Evolutionary conservation across 345 rosid species (phyloP), one percentile per base, ranked within the genome.

Genomic region (Pistacia atlantica): DNA sequence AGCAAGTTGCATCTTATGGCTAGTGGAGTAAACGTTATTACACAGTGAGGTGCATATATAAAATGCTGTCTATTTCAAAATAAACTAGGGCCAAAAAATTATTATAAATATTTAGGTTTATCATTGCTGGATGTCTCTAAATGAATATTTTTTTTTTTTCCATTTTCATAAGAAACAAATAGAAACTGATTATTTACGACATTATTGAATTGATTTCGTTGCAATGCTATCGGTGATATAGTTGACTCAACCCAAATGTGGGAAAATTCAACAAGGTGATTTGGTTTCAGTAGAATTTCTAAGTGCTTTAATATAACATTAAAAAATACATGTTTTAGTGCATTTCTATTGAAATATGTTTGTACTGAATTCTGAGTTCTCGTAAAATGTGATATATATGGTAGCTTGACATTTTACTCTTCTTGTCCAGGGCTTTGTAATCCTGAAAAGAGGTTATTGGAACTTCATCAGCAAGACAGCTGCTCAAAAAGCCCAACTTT

Each of bases 401-500:
- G 14, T 22, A 13, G 48, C 71, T 42, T 82, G 49, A 76, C n/a
- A n/a, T 54, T 42, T 42, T 42, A 65, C 71, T 70, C 37, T 10
- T 37, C 58, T 58, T 69, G 18, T 82, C 80, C 87, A 93, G 98
- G 99, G 33, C 88, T 95, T 9, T 90, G 98, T 49, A 80, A 78
- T 77, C 98, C 98, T 4, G 97, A 95, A 80, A 81, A 81, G 81
- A 86, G 71, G 77, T 75, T 95, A 80, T 69, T 92, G 77, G 94
- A 95, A 80, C 98, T 95, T 69, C 99, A 95, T 88, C 80, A 80
- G 76, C 79, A 65, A 79, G 96, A 88, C 71, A 88, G 84, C 82
- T 95, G 97, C 90, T 84, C 92, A 17, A 87, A 86, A 13, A 92
- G 91, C 84, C 93, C 99, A 68, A 95, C 92, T 33, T n/a, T 93